Conservation (phyloP, 768 basidiomycete species). For the Mycena maculata region DNA sequence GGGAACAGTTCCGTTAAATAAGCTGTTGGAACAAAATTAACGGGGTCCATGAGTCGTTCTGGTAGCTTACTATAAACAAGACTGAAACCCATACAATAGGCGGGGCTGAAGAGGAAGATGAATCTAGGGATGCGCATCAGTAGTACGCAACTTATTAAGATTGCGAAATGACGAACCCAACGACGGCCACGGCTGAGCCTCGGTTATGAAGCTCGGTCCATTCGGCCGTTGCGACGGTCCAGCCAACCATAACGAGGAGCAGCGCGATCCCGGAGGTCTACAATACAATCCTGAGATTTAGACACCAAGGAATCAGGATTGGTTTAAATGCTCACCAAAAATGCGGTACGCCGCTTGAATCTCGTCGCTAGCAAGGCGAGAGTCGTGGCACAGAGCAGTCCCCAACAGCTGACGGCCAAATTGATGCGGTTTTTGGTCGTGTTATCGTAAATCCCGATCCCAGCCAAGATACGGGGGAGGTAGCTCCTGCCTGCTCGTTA, state of each 20-base stretch:
- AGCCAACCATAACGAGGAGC: neutral
- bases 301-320: too few species aligned
- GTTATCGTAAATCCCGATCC: conserved; percentile 16
- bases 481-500: neutral
- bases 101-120: conserved; percentile 18
- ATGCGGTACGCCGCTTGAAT: conserved; percentile 20
- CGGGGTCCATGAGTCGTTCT: neutral
- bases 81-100: neutral
- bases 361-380: conserved; percentile 6
- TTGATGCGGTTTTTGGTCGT: conserved; percentile 12
- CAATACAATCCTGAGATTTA: too few species aligned
- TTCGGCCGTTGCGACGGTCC: conserved; percentile 7
- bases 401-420: conserved; percentile 14
- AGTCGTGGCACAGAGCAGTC: neutral
- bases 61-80: conserved; percentile 12
- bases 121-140: neutral
- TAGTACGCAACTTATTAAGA: neutral
- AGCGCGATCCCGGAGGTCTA: neutral
- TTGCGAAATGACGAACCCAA: neutral
- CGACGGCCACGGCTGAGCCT: neutral
- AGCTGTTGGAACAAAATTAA: neutral
- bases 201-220: neutral
- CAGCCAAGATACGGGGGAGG: conserved; percentile 16
- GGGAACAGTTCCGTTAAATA: conserved; percentile 17
- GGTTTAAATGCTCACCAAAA: neutral